Evolutionary conservation across 1,139 yeast species (phyloP), one percentile per base, ranked within the genome.

Genomic region (Pichia cactophila): DNA sequence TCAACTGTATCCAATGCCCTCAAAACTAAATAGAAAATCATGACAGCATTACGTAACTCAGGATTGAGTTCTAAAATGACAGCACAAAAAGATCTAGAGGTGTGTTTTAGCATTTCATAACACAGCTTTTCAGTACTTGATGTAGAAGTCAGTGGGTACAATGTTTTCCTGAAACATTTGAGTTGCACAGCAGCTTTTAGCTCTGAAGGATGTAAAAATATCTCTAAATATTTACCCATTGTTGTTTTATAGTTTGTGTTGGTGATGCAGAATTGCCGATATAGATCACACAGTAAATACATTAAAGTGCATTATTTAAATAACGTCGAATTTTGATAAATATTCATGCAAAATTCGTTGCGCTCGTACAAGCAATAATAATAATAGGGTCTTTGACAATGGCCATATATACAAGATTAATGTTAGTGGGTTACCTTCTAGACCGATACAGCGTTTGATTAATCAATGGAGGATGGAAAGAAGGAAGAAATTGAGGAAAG

Each of bases 1-100:
- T 94, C 99, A 51, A 94, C 77, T 2, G 99, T 94, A 64, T 94
- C 99, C 61, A 94, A 77, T 0, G 96, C 98, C 54, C 99, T 77
- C 58, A 92, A 72, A 31, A 89, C 77, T 54, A 92, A 69, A 67
- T 92, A 92, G 68, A 94, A 92, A 7, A 92, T 55, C 89, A 81
- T 82, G 48, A 87, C 77, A 0, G 85, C 86, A 58, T 82, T 82
- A 56, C 96, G 78, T 57, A 94, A 71, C 61, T 89, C 96, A 0
- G 97, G 97, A 63, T 88, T 86, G 54, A 92, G 75, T 66, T 92
- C 97, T 71, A 78, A 77, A 61, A 92, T 92, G 36, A 92, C 99
- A 0, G 96, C 86, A 16, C 86, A 90, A 66, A 92, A 92, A 7
- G 97, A 88, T 57, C 98, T 79, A 16, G 97, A 89, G 0, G 97